phyloP scores from a whole-genome alignment of 2,329 filamentous ascomycete species.

The Ophiostoma pallidulum region DNA sequence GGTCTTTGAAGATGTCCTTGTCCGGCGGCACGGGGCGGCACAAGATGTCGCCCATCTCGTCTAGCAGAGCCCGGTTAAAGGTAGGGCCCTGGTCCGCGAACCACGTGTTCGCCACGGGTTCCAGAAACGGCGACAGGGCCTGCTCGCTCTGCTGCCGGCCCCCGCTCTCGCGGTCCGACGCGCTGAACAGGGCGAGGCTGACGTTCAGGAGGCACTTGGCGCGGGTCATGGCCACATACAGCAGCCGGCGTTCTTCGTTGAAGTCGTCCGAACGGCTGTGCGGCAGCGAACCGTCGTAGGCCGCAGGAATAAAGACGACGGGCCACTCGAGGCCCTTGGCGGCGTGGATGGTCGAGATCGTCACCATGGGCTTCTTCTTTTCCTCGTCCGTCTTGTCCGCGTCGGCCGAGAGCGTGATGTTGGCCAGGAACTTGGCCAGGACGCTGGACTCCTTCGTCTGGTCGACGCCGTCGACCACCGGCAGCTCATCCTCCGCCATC shows the following conservation, averaged over 20 bases:
- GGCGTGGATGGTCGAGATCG: conserved; percentile 91
- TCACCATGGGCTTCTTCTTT: conserved; percentile 49
- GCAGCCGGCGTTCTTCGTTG: conserved; percentile 76
- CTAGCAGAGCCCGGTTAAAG: conserved; percentile 52
- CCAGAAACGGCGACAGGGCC: conserved; percentile 63
- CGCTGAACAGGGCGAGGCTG: conserved; percentile 64
- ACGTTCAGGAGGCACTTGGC: conserved; percentile 80
- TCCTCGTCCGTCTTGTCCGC: conserved; percentile 54
- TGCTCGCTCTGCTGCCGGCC: background rate
- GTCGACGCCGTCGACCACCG: conserved; percentile 60
- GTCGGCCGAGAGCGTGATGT: conserved; percentile 78
- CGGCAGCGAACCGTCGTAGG: conserved; percentile 84
- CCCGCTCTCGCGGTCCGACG: conserved; percentile 30
- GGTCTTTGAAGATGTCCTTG: conserved; percentile 41
- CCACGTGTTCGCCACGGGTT: conserved; percentile 37
- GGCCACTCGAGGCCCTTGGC: conserved; percentile 97
- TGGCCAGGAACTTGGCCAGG: conserved; percentile 75
- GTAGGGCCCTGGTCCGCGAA: conserved; percentile 58
- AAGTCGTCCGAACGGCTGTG: conserved; percentile 77
- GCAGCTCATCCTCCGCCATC: conserved; percentile 42
- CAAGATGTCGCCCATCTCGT: conserved; percentile 63
- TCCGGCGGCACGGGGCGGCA: conserved; percentile 50
- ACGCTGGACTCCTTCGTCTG: conserved; percentile 55
- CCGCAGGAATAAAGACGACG: conserved; percentile 82
- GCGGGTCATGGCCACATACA: conserved; percentile 96